Base-by-base conservation (phyloP, 2,329 filamentous ascomycete species). In the Penicillium thymicola region DNA sequence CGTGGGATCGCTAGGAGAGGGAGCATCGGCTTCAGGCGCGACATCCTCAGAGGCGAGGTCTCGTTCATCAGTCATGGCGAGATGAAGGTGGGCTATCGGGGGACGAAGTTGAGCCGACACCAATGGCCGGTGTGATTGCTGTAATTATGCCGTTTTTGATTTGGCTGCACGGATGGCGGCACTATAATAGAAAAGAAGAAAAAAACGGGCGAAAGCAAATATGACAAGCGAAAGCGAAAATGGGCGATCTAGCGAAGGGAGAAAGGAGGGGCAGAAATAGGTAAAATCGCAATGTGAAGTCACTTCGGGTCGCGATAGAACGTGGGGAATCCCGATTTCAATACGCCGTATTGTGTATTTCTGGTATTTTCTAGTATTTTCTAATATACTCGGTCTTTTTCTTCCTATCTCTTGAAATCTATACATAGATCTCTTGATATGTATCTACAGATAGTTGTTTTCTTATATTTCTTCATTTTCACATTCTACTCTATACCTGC, bases 1-100 rank as follows among this genome's bases (percentile, higher is more conserved):
- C 76, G 78, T 61, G 79, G 76, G 21, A 49, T 50, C 38, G 32
- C 30, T 21, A 2, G 28, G 34, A 21, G 32, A 87, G 83, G 52
- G 86, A 85, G 21, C 83, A 74, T 54, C 30, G 34, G 28, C 51
- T 9, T 59, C 52, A 37, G 54, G 16, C 18, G 42, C 37, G 32
- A 51, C 44, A 37, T 30, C 28, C 44, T 57, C 57, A 21, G 44
- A 6, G 41, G 63, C 52, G 44, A 57, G 51, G 45, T 65, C 64
- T 46, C 56, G 60, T 40, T 52, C 34, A 54, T 57, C 58, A 43
- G 55, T 54, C 63, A 60, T 63, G 41, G 30, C 36, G 49, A 45
- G 21, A 25, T 34, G 37, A 34, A 21, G 38, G 21, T 28, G 54
- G 48, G 54, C 43, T 32, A 49, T 34, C 36, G 42, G 28, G 43